Evolutionary conservation across 371 early-diverging fungal genomes (phyloP), one percentile per base, ranked within the genome.

Genomic region (Sporodiniella umbellata): DNA sequence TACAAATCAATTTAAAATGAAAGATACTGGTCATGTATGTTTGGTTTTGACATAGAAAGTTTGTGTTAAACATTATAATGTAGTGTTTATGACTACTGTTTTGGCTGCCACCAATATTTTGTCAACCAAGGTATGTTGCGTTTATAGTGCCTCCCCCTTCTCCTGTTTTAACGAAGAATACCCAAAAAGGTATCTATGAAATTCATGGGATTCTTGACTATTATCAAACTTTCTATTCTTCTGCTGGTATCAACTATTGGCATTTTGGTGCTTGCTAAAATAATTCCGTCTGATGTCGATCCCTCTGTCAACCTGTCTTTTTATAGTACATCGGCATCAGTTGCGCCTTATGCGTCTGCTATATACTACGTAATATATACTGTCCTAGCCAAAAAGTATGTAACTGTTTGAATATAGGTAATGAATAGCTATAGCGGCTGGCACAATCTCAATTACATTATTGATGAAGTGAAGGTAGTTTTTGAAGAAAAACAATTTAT

Each of bases 371-470:
- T 70, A 54, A 39, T 6, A 7, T 8, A 33, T 3, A 1, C 0
- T 33, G 28, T 18, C 30, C n/a, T 21, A 25, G 4, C 5, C 1
- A 24, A 4, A 22, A 35, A 6, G 15, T n/a, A 7, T 33, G 4
- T 11, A 22, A 25, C 15, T n/a, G 3, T 25, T n/a, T 33, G 10
- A 12, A 30, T 47, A 21, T 45, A 70, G 71, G 62, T 66, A 0
- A 66, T 69, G 62, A 65, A 64, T 38, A 61, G 64, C 7, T 74
- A 70, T 19, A 66, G 70, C 28, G 74, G 74, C 0, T 74, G 66
- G 61, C 66, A 74, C 33, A 70, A 70, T 38, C 47, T 74, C 1
- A 64, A 70, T 22, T 65, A 51, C 23, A 52, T 70, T 21, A 24
- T 68, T 33, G 74, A 74, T 47, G 74, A 74, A 55, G 63, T 74